Evolutionary conservation across 176 grass and related monocot species (phyloP).

Genomic region (Cenchrus purpureus): DNA sequence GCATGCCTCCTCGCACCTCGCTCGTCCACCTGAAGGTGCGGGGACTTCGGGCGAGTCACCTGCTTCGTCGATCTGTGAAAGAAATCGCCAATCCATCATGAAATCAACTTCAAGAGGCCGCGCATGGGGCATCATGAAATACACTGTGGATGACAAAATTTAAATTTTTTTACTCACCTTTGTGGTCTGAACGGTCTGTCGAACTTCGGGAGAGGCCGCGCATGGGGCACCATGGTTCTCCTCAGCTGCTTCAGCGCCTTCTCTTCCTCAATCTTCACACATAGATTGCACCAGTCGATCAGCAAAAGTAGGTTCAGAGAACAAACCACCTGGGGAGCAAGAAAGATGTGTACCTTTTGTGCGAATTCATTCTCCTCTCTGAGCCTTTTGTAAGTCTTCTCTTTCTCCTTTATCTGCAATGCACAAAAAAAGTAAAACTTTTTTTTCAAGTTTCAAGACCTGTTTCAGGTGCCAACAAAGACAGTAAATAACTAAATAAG

Average conservation of each 20-base stretch:
- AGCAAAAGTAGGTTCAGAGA: neutral
- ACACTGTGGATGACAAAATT: neutral
- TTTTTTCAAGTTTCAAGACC: neutral
- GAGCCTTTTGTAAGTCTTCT: constrained; percentile 76
- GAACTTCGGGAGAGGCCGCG: constrained; percentile 82
- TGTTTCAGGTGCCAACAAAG: neutral
- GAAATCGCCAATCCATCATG: neutral
- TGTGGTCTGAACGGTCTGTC: constrained; percentile 84
- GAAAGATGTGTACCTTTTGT: constrained; percentile 56
- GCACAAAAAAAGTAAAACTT: neutral
- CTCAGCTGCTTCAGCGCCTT: constrained; percentile 92
- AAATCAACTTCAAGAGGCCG: constrained; percentile 18
- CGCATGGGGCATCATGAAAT: neutral
- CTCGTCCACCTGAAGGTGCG: constrained; percentile 71
- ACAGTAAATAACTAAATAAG: neutral
- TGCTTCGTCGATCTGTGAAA: constrained; percentile 70
- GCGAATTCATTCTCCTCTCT: constrained; percentile 86
- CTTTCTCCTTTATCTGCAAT: constrained; percentile 84
- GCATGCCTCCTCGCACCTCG: constrained; percentile 56
- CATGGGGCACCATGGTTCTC: constrained; percentile 85
- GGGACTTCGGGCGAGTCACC: constrained; percentile 67
- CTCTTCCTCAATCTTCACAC: constrained; percentile 88
- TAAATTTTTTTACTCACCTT: constrained; percentile 50
- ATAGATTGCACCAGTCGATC: constrained; percentile 27
- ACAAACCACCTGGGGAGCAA: neutral